A percentile compares a stretch with the other conserved stretches of the same genome.
These are phyloP conservation scores for Nakazawaea peltata DNA, from an alignment of 805 yeast species.

Conservation along the genomic window DNA sequence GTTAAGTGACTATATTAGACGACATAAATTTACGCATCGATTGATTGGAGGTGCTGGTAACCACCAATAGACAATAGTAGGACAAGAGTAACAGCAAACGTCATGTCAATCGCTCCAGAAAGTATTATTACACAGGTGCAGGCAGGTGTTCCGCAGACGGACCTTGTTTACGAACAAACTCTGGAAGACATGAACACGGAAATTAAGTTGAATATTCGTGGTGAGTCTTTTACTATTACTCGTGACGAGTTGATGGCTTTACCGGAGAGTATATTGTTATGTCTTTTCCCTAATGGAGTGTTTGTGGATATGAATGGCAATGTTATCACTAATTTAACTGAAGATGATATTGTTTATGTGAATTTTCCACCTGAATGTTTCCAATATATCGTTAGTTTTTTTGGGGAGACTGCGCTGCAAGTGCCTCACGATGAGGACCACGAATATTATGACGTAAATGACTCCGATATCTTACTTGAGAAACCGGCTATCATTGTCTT, in stretches of 20 bases:
- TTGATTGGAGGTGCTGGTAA: conserved; percentile 10
- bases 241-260: conserved; percentile 85
- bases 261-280: conserved; percentile 83
- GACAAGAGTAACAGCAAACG: too few species aligned
- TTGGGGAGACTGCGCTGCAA: conserved; percentile 62
- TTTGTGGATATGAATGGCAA: conserved; percentile 71
- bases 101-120: conserved; percentile 15
- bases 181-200: conserved; percentile 51
- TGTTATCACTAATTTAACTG: conserved; percentile 71
- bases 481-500: conserved; percentile 89
- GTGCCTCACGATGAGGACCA: conserved; percentile 30
- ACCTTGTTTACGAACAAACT: conserved; percentile 11
- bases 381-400: conserved; percentile 68
- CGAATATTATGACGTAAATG: conserved; percentile 20
- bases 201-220: conserved; percentile 74
- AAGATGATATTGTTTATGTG: conserved; percentile 71
- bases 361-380: conserved; percentile 85
- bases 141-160: conserved; percentile 13
- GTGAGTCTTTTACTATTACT: conserved; percentile 63
- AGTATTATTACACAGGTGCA: conserved; percentile 67
- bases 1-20: too few species aligned
- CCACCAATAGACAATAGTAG: conserved; percentile 1
- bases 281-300: conserved; percentile 87
- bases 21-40: neutral
- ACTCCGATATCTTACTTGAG: conserved; percentile 58